These are phyloP conservation scores for Capsicum rhomboideum DNA, from an alignment of 257 asterid genomes.

Conservation along the genomic window DNA sequence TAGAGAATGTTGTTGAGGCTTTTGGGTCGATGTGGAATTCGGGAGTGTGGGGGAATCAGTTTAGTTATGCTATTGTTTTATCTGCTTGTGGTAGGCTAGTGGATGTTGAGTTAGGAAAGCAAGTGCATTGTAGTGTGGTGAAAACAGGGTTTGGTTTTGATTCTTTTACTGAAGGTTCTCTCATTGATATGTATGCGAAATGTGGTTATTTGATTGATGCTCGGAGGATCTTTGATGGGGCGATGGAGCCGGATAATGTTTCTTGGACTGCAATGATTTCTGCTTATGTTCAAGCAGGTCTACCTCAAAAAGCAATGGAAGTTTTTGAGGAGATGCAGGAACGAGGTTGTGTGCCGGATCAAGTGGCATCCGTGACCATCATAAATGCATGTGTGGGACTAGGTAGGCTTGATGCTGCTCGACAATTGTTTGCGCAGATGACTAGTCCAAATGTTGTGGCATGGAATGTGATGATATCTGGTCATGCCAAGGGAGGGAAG, in stretches of 20 bases:
- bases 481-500: conserved; percentile 54
- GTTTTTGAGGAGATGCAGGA: conserved; percentile 54
- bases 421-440: conserved; percentile 44
- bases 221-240: conserved; percentile 52
- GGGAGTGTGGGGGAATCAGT: conserved; percentile 61
- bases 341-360: conserved; percentile 51
- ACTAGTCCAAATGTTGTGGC: conserved; percentile 57
- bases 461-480: conserved; percentile 90
- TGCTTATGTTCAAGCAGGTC: conserved; percentile 61
- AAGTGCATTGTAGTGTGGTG: conserved; percentile 44
- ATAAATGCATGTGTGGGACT: conserved; percentile 53
- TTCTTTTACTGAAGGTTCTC: conserved; percentile 62
- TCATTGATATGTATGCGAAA: conserved; percentile 84
- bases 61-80: conserved; percentile 60
- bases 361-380: conserved; percentile 58
- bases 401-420: conserved; percentile 64
- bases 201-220: conserved; percentile 50
- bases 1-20: conserved; percentile 27
- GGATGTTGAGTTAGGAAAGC: conserved; percentile 42
- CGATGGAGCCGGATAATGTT: conserved; percentile 45
- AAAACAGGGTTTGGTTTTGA: conserved; percentile 47
- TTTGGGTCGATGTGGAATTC: conserved; percentile 47
- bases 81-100: conserved; percentile 64
- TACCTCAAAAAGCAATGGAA: conserved; percentile 44
- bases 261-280: conserved; percentile 84